Conservation (phyloP, 768 basidiomycete species). For the Leccinum truebloodii region DNA sequence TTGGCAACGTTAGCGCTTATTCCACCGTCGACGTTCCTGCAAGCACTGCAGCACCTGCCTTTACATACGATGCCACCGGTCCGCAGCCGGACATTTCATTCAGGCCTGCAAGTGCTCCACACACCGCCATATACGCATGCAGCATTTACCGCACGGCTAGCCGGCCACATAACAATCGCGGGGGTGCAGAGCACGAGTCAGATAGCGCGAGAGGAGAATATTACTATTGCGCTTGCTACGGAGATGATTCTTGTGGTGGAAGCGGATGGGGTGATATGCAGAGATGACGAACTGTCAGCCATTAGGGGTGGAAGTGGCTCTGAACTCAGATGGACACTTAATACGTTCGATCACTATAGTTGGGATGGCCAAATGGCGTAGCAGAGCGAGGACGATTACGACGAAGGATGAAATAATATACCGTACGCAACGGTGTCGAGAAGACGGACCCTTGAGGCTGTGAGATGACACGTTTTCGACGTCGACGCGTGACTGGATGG, state of each 20-base stretch:
- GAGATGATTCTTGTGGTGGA: slow-evolving; percentile 84
- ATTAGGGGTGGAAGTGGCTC: slow-evolving; percentile 44
- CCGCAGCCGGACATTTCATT: slow-evolving; percentile 62
- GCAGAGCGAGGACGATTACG: slow-evolving; percentile 9
- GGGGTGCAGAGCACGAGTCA: slow-evolving; percentile 64
- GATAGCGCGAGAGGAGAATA: slow-evolving; percentile 66
- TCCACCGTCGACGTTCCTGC: slow-evolving; percentile 84
- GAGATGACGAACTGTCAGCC: slow-evolving; percentile 61
- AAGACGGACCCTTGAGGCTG: slow-evolving; percentile 14
- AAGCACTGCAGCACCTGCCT: slow-evolving; percentile 68
- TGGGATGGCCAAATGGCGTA: slow-evolving; percentile 65
- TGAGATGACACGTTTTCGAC: slow-evolving; percentile 31
- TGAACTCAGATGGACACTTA: slow-evolving; percentile 74
- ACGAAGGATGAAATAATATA: slow-evolving; percentile 9
- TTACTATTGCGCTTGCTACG: slow-evolving; percentile 70
- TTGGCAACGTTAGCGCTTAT: slow-evolving; percentile 64
- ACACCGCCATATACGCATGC: slow-evolving; percentile 72
- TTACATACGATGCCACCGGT: slow-evolving; percentile 68
- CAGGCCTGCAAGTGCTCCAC: slow-evolving; percentile 80
- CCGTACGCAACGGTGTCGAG: slow-evolving; percentile 14
- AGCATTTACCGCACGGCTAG: slow-evolving; percentile 69
- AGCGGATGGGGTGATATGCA: slow-evolving; percentile 63
- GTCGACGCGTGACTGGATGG: slow-evolving; percentile 14
- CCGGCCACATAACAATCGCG: slow-evolving; percentile 48
- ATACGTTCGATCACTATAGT: slow-evolving; percentile 63